Evolutionary conservation across 2,329 filamentous ascomycete species (phyloP).

Genomic region (Cordyceps sp.): DNA sequence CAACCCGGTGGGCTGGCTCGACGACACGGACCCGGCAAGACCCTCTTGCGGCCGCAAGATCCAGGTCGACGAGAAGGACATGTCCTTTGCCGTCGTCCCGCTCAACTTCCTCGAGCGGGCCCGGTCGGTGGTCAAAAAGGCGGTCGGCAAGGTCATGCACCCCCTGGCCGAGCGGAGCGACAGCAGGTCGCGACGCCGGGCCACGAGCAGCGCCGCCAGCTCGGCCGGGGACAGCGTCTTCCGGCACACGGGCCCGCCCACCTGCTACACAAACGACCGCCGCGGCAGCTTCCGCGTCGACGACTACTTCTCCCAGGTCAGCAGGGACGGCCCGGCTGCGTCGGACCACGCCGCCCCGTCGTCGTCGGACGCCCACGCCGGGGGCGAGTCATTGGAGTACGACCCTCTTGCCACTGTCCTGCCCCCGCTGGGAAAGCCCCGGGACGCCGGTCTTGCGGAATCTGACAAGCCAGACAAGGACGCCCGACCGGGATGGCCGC

Average conservation of each 20-base stretch:
- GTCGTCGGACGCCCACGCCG: constrained; percentile 8
- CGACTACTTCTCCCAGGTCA: constrained; percentile 31
- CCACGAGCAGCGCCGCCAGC: constrained; percentile 47
- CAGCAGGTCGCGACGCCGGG: constrained; percentile 34
- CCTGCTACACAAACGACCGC: constrained; percentile 34
- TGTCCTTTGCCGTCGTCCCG: constrained; percentile 79
- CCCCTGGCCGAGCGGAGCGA: constrained; percentile 41
- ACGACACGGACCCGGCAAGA: constrained; percentile 74
- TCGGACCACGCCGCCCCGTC: constrained; percentile 10
- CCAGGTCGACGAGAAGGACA: constrained; percentile 78
- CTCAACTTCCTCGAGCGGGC: constrained; percentile 77
- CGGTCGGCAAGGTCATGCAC: constrained; percentile 46
- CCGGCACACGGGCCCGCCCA: constrained; percentile 27
- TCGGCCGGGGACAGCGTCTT: constrained; percentile 39
- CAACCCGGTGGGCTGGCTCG: constrained; percentile 69
- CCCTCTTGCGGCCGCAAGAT: constrained; percentile 71
- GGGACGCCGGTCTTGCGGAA: neutral
- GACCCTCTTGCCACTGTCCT: constrained; percentile 23
- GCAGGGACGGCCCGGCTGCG: constrained; percentile 14
- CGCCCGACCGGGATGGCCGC: neutral
- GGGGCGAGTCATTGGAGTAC: constrained; percentile 14
- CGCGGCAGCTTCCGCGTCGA: constrained; percentile 36
- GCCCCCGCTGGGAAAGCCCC: constrained; percentile 9
- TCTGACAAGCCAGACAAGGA: too few relatives aligned
- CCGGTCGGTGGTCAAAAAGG: constrained; percentile 58